Conservation (phyloP, 306 rosid genomes). For the Dryas octopetala region DNA sequence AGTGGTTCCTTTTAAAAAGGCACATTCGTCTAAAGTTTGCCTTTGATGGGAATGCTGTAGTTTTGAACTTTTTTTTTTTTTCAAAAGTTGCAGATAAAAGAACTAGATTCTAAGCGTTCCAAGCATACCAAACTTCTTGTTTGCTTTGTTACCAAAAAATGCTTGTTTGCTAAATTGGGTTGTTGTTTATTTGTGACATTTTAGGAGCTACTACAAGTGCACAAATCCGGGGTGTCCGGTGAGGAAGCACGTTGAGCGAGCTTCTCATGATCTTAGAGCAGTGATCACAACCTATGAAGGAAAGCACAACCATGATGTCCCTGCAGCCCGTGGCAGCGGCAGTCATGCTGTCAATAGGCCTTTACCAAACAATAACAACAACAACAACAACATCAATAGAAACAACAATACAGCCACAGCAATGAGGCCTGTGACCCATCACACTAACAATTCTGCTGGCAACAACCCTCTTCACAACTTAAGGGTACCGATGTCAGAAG, state of each 20-base stretch:
- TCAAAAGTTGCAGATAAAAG: background rate
- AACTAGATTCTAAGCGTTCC: background rate
- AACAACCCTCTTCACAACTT: constrained; percentile 33
- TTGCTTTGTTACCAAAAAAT: background rate
- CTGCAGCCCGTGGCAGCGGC: constrained; percentile 85
- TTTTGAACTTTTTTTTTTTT: background rate
- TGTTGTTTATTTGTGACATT: constrained; percentile 1
- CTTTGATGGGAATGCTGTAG: background rate
- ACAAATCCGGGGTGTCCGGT: constrained; percentile 85
- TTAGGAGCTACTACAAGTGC: constrained; percentile 98
- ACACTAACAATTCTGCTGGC: constrained; percentile 25
- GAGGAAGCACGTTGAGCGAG: constrained; percentile 94
- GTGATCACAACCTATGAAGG: constrained; percentile 98
- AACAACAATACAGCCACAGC: constrained; percentile 30
- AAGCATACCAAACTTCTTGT: too few relatives aligned
- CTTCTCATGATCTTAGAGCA: constrained; percentile 79
- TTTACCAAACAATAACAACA: constrained; percentile 35
- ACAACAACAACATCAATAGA: constrained; percentile 1
- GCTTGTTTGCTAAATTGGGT: background rate
- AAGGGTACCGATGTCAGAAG: constrained; percentile 36
- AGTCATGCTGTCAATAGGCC: constrained; percentile 51
- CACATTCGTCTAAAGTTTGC: background rate
- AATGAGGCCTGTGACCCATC: constrained; percentile 43
- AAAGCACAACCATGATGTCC: constrained; percentile 93
- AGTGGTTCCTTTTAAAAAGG: background rate